Base-by-base conservation (phyloP, 2,329 filamentous ascomycete genomes). In the Xylariaceae sp. region DNA sequence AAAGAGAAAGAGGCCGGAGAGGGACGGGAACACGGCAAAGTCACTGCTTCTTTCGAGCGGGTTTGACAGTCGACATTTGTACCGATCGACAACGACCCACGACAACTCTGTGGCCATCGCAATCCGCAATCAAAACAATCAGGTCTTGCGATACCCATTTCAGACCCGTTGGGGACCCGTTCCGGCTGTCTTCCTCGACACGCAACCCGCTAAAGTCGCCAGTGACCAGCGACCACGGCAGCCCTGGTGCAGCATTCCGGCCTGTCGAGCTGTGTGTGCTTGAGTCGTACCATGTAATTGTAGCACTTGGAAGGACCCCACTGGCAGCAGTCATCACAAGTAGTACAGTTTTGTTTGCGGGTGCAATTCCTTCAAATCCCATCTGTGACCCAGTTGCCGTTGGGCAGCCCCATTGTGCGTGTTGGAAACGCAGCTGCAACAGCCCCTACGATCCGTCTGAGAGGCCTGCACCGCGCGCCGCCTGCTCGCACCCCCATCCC, bases 51-150 rank as follows among this genome's bases (percentile, higher is more conserved):
- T 48, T 51, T 56, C n/a, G 28, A 28, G 52, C 46, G 48, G 41
- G 41, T 31, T n/a, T 34, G 31, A 42, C 42, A 40, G n/a, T 43
- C 45, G 31, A 47, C 28, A 43, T 38, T 45, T 28, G 22, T 47
- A 28, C 46, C 39, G 56, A 58, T 58, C 56, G 45, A 49, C 54
- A 42, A 54, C 50, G 48, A 42, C 56, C 56, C 56, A 58, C 54
- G 54, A 52, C 48, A 7, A 46, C 33, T 53, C 42, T 42, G 41
- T 43, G 31, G 40, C 46, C 49, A 50, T 19, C 49, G 42, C 51
- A 57, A 49, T 53, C 50, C 51, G 40, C 48, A 42, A 45, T 48
- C 38, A 31, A 31, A 28, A 28, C 22, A 28, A 28, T 7, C 22
- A 28, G 22, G 22, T 28, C 22, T 28, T 28, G 45, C 22, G 22